Percentiles rank a stretch among this genome's conserved stretches.
phyloP scores from a whole-genome alignment of 2,329 filamentous ascomycete genomes.

The Rosellinia necatrix region DNA sequence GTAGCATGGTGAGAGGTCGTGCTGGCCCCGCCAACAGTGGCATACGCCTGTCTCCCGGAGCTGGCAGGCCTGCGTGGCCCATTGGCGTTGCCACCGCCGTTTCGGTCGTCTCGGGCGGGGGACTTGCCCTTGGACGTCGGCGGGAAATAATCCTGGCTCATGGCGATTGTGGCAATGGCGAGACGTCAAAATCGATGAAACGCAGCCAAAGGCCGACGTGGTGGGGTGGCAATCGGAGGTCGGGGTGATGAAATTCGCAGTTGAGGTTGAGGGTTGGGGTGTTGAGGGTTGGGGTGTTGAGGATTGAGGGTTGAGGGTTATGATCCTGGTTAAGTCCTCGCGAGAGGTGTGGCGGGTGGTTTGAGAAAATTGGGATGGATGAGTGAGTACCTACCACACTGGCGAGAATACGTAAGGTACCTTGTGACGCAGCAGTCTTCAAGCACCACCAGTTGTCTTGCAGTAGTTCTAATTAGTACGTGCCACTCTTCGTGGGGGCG shows the following conservation, averaged over 20 bases:
- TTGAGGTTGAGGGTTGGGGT: neutral
- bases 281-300: neutral
- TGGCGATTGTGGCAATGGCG: conserved; percentile 43
- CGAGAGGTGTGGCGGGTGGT: neutral
- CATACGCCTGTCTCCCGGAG: conserved; percentile 65
- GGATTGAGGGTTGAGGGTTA: too few species aligned
- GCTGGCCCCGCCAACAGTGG: conserved; percentile 87
- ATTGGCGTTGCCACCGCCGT: conserved; percentile 19
- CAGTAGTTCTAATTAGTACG: too few species aligned
- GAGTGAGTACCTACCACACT: too few species aligned
- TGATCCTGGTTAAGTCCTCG: too few species aligned
- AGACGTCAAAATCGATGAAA: conserved; percentile 29
- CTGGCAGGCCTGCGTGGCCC: conserved; percentile 8
- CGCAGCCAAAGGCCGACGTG: neutral
- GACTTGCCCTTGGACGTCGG: conserved; percentile 47
- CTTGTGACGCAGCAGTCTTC: too few species aligned
- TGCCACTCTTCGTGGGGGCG: too few species aligned
- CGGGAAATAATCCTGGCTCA: conserved; percentile 63
- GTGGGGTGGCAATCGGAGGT: neutral
- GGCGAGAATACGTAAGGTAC: too few species aligned
- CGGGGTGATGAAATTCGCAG: neutral
- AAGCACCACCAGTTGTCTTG: too few species aligned
- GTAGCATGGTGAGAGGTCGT: conserved; percentile 81
- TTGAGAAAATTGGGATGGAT: conserved; percentile 16
- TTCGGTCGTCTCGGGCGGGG: conserved; percentile 43